Conservation (phyloP, 805 yeast species). For the Teunomyces pallodes region DNA sequence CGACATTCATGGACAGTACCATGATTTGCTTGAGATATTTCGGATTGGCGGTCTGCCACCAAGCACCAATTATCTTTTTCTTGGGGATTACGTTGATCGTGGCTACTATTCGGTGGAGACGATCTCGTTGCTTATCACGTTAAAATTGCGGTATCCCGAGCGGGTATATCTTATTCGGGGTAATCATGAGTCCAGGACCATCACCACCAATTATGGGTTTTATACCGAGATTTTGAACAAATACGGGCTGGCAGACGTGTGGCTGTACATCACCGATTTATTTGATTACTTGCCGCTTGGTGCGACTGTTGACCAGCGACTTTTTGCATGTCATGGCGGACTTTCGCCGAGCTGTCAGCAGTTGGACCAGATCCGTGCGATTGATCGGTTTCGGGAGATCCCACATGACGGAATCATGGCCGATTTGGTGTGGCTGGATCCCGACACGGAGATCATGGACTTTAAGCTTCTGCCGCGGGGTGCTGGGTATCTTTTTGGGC, state of each 20-base stretch:
- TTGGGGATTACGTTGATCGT: constrained; percentile 96
- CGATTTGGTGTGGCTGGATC: constrained; percentile 97
- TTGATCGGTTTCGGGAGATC: constrained; percentile 89
- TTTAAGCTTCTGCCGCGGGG: constrained; percentile 93
- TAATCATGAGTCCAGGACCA: constrained; percentile 94
- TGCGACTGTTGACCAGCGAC: constrained; percentile 83
- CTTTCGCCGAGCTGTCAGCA: constrained; percentile 93
- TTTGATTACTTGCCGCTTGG: constrained; percentile 88
- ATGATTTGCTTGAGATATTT: constrained; percentile 88
- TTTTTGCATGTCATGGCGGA: constrained; percentile 97
- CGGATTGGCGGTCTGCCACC: constrained; percentile 93
- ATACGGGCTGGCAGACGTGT: constrained; percentile 67
- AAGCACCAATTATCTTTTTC: constrained; percentile 84
- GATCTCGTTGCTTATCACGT: constrained; percentile 73
- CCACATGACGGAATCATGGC: constrained; percentile 99
- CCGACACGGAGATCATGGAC: constrained; percentile 77
- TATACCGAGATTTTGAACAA: constrained; percentile 91
- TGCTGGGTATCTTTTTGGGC: constrained; percentile 96
- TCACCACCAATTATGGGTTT: constrained; percentile 96
- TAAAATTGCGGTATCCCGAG: constrained; percentile 84
- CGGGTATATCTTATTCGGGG: constrained; percentile 85
- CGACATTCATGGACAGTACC: constrained; percentile 96
- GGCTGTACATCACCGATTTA: constrained; percentile 87
- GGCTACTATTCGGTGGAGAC: constrained; percentile 95
- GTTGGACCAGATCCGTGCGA: constrained; percentile 83